phyloP scores from a whole-genome alignment of 805 yeast genomes.

The Ogataea minuta region DNA sequence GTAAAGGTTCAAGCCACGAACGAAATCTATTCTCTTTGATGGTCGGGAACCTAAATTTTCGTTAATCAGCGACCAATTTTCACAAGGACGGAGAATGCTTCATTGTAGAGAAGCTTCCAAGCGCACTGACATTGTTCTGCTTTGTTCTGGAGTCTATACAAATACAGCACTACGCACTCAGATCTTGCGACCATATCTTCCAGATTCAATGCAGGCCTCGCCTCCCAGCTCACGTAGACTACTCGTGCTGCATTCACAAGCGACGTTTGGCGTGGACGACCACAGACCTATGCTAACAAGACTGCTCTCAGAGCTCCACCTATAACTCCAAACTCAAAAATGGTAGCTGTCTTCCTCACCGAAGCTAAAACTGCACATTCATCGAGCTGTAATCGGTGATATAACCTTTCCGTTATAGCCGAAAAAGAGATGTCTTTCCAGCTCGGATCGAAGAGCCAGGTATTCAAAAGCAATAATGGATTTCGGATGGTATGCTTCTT shows the following conservation, averaged over 20 bases:
- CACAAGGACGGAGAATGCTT: constrained; percentile 61
- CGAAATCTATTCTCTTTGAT: too few relatives aligned
- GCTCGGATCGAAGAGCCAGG: constrained; percentile 28
- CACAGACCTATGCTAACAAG: constrained; percentile 62
- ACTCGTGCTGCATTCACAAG: constrained; percentile 38
- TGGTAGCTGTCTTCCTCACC: constrained; percentile 52
- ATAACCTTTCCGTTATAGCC: too few relatives aligned
- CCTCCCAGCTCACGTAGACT: constrained; percentile 42
- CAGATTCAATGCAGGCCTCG: constrained; percentile 45
- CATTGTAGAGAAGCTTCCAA: too few relatives aligned
- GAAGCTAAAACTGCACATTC: constrained; percentile 55
- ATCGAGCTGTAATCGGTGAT: too few relatives aligned
- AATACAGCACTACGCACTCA: constrained; percentile 62
- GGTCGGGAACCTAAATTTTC: constrained; percentile 62
- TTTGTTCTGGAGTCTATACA: constrained; percentile 64
- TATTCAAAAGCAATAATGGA: constrained; percentile 39
- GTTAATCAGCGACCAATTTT: constrained; percentile 75
- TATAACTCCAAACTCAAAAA: constrained; percentile 75
- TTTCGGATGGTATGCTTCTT: constrained; percentile 44
- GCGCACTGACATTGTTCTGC: too few relatives aligned
- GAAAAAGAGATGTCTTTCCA: too few relatives aligned
- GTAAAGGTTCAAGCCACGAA: too few relatives aligned
- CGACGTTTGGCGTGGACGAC: constrained; percentile 61
- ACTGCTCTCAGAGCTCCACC: constrained; percentile 61
- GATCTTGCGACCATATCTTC: constrained; percentile 33